These are phyloP conservation scores for Yueomyces sinensis DNA, from an alignment of 805 yeast genomes.

Conservation along the genomic window DNA sequence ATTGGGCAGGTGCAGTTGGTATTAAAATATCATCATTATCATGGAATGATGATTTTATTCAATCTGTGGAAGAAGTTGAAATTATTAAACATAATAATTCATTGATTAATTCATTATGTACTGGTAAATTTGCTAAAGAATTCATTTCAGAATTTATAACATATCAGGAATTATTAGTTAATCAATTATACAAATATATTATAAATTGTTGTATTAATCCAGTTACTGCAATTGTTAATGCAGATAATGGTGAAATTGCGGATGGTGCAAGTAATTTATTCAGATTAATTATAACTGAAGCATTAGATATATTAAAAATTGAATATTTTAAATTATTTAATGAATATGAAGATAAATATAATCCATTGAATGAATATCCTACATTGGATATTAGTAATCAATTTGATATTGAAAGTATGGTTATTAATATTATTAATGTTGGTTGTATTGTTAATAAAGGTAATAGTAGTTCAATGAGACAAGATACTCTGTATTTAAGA, in stretches of 20 bases:
- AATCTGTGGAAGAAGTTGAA: slow-evolving; percentile 6
- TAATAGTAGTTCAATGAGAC: slow-evolving; percentile 42
- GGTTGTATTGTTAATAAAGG: slow-evolving; percentile 35
- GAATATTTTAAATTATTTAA: slow-evolving; percentile 20
- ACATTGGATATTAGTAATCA: slow-evolving; percentile 14
- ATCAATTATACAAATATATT: slow-evolving; percentile 64
- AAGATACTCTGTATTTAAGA: slow-evolving; percentile 39
- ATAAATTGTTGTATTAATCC: slow-evolving; percentile 81
- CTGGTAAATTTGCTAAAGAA: slow-evolving; percentile 12
- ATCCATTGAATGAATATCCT: slow-evolving; percentile 16
- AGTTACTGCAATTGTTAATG: slow-evolving; percentile 62
- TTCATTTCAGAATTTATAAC: slow-evolving; percentile 24
- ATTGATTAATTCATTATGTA: slow-evolving; percentile 19
- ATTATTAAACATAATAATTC: slow-evolving; percentile 10
- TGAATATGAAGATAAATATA: slow-evolving; percentile 14
- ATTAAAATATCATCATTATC: slow-evolving; percentile 50
- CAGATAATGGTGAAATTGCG: slow-evolving; percentile 67
- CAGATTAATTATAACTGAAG: slow-evolving; percentile 23
- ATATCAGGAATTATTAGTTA: slow-evolving; percentile 35
- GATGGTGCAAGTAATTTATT: slow-evolving; percentile 28
- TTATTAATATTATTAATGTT: slow-evolving; percentile 25
- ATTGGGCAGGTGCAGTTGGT: slow-evolving; percentile 64
- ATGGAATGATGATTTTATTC: slow-evolving; percentile 14
- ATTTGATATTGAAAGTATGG: slow-evolving; percentile 23
- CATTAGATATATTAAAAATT: slow-evolving; percentile 19